These are phyloP conservation scores for Mucor plumbeus DNA, from an alignment of 371 early-diverging fungal genomes.

Conservation along the genomic window DNA sequence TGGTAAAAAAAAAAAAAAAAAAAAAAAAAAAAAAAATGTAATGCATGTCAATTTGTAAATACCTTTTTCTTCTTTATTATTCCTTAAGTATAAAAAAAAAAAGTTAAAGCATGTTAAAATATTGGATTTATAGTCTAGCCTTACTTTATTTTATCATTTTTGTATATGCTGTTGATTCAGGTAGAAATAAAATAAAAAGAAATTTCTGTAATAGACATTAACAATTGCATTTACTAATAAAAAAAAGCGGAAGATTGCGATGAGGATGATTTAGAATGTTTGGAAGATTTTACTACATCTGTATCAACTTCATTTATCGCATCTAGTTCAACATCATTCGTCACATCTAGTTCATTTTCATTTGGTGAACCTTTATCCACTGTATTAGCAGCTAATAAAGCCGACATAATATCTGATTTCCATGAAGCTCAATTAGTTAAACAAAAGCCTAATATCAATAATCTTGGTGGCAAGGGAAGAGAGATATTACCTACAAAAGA, in stretches of 20 bases:
- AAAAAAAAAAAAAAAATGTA: background rate
- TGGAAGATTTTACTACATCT: background rate
- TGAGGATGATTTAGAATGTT: constrained; percentile 9
- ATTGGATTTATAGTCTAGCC: background rate
- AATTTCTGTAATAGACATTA: background rate
- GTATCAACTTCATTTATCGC: background rate
- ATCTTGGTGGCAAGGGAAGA: background rate
- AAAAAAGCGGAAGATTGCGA: constrained; percentile 10
- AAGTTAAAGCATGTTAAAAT: background rate
- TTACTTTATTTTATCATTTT: background rate
- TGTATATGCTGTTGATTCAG: constrained; percentile 1
- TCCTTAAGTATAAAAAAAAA: background rate
- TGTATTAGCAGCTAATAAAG: background rate
- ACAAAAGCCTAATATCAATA: background rate
- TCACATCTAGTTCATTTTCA: background rate
- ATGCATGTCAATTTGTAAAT: background rate
- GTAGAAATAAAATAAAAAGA: background rate
- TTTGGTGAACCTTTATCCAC: constrained; percentile 1
- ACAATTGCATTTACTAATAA: background rate
- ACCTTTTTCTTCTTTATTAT: background rate
- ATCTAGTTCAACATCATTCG: constrained; percentile 2
- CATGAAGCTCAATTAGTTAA: constrained; percentile 19
- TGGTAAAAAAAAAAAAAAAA: background rate
- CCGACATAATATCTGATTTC: constrained; percentile 11
- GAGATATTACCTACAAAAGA: background rate